Base-by-base conservation (phyloP, 495 filamentous ascomycete genomes). In the Durotheca rogersii region DNA sequence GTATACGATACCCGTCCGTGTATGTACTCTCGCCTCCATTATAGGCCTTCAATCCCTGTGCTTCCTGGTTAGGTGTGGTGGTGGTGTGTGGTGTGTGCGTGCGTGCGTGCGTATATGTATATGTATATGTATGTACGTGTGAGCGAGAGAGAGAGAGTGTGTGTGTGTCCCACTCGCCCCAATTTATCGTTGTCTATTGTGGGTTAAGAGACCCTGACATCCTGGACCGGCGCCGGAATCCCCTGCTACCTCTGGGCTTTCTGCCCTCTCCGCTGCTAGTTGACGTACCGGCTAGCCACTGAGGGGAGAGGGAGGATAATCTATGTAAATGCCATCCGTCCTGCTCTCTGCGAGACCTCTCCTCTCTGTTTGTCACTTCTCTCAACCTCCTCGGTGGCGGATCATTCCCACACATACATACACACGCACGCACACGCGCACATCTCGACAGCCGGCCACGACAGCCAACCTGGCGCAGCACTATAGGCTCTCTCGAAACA, bases 231-330 rank as follows among this genome's bases (percentile, higher is more conserved):
- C 32, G 45, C 25, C 46, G 50, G 50, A 59, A 59, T 54, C 51
- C 41, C 56, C 46, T 51, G 31, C 56, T 53, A 27, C 45, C 23
- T 53, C 46, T 27, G 4, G 9, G 4, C 14, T 38, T 17, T 37
- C 32, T 16, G 41, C 55, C 51, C 52, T 43, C n/a, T n/a, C n/a
- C 54, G 56, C 49, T 59, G 50, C 56, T 59, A 54, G 56, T 59
- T 59, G 56, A 59, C 56, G 56, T 59, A 59, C 56, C 51, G 46
- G 56, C 48, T 53, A 50, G 50, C 56, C 56, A 59, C 53, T 47
- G 33, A 14, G 21, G 34, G 41, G 37, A 27, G 12, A 16, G 34
- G 41, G 37, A 27, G 12, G 43, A 45, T 41, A 34, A 47, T 59
- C 19, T 54, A 51, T 59, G 47, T 57, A 57, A 48, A 48, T 58